Conservation (phyloP, 1,284 basidiomycete genomes). For the Naganishia albida region DNA sequence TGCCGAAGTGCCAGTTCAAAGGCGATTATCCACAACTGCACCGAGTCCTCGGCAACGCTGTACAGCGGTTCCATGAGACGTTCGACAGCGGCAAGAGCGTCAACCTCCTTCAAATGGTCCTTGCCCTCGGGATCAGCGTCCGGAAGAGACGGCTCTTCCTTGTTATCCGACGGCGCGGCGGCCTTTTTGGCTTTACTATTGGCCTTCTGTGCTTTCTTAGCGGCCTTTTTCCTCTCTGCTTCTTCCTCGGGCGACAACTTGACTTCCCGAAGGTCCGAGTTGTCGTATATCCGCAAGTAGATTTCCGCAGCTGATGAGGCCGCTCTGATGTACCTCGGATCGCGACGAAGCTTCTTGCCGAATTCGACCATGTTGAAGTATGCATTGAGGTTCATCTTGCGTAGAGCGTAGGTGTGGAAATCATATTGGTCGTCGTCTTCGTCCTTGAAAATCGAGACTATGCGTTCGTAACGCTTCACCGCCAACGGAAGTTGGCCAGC, state of each 20-base stretch:
- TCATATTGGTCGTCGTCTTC: slow-evolving; percentile 97
- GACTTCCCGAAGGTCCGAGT: slow-evolving; percentile 62
- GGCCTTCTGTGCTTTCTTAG: slow-evolving; percentile 87
- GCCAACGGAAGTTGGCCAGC: slow-evolving; percentile 73
- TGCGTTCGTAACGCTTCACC: slow-evolving; percentile 79
- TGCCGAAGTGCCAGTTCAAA: slow-evolving; percentile 81
- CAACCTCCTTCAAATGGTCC: slow-evolving; percentile 65
- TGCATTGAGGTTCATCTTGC: slow-evolving; percentile 82
- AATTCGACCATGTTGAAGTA: slow-evolving; percentile 79
- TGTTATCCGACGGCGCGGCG: slow-evolving; percentile 68
- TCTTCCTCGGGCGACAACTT: slow-evolving; percentile 46
- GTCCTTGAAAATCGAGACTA: slow-evolving; percentile 79
- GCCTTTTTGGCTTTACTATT: slow-evolving; percentile 77
- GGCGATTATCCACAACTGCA: slow-evolving; percentile 71
- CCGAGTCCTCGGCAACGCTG: slow-evolving; percentile 58
- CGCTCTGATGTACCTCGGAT: slow-evolving; percentile 75
- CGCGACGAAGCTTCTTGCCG: slow-evolving; percentile 75
- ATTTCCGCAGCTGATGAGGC: slow-evolving; percentile 74
- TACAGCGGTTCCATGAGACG: slow-evolving; percentile 72
- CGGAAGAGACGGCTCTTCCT: slow-evolving; percentile 60
- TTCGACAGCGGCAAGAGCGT: slow-evolving; percentile 74
- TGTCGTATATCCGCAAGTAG: slow-evolving; percentile 72
- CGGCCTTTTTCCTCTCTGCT: slow-evolving; percentile 63
- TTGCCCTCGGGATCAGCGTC: slow-evolving; percentile 84
- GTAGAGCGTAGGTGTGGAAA: slow-evolving; percentile 93